Conservation (phyloP, 176 grass and related monocot genomes). For the Carex myosuroides region DNA sequence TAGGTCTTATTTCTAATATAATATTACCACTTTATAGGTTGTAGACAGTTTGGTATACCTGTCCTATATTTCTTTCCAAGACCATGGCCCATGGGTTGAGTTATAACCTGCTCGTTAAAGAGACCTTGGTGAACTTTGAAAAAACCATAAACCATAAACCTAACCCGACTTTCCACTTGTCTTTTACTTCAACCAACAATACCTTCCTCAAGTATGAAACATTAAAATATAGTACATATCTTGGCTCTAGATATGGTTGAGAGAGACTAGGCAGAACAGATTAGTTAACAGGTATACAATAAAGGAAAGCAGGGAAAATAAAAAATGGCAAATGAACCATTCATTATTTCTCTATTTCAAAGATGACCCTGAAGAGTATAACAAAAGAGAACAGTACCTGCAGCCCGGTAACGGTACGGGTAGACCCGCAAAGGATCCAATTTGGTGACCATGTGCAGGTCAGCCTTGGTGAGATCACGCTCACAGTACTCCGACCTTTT, state of each 20-base stretch:
- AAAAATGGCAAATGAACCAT: background rate
- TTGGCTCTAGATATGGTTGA: background rate
- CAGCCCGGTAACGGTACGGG: conserved; percentile 96
- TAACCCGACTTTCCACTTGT: conserved; percentile 10
- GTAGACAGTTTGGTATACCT: conserved; percentile 21
- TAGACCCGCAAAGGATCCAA: conserved; percentile 90
- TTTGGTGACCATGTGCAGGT: conserved; percentile 89
- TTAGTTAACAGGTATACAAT: background rate
- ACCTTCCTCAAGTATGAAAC: background rate
- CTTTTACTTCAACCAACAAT: background rate
- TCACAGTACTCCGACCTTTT: conserved; percentile 97
- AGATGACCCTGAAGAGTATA: background rate
- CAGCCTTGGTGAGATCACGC: conserved; percentile 68
- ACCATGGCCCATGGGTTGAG: background rate
- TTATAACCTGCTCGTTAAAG: conserved; percentile 1
- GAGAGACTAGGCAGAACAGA: background rate
- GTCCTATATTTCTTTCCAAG: background rate
- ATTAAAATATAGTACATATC: conserved; percentile 7
- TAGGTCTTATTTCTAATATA: conserved; percentile 8
- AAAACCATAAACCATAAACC: conserved; percentile 9
- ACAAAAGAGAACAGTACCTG: conserved; percentile 40
- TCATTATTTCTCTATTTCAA: background rate
- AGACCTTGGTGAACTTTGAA: background rate
- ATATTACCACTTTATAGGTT: conserved; percentile 13
- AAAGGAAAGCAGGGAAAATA: background rate